Percentiles rank a stretch among this genome's conserved stretches.
These are phyloP conservation scores for Phoma sp. DNA, from an alignment of 2,329 filamentous ascomycete genomes.

Conservation along the genomic window DNA sequence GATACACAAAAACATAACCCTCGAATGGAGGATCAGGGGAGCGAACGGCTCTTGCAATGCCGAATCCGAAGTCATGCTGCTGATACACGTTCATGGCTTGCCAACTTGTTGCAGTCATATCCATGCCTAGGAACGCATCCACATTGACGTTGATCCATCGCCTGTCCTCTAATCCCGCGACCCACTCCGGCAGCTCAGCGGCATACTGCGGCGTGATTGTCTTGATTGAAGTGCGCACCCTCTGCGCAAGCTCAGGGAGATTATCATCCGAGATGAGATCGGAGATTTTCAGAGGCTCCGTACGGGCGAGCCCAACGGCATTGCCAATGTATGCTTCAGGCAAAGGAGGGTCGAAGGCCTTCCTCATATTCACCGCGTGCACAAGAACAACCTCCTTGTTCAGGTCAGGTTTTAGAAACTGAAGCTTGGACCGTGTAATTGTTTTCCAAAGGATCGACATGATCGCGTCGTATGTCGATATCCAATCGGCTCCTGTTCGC, in stretches of 20 bases:
- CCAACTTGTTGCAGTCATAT: background rate
- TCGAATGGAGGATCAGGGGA: background rate
- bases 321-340: background rate
- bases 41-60: background rate
- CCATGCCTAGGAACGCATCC: background rate
- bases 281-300: background rate
- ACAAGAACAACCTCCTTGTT: background rate
- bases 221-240: background rate
- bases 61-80: background rate
- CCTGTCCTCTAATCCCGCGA: background rate
- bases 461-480: background rate
- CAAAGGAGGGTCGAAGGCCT: background rate
- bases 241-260: background rate
- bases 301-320: background rate
- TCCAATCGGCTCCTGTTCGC: background rate
- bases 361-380: background rate
- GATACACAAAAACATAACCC: background rate
- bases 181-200: background rate
- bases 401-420: background rate
- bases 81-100: background rate
- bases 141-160: background rate
- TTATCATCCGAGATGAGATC: background rate
- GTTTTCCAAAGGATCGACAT: background rate
- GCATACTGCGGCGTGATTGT: background rate
- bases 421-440: background rate